A percentile compares a stretch with the other conserved stretches of the same genome.
Conservation (phyloP, 1,284 basidiomycete species). For the Sparassis latifolia region DNA sequence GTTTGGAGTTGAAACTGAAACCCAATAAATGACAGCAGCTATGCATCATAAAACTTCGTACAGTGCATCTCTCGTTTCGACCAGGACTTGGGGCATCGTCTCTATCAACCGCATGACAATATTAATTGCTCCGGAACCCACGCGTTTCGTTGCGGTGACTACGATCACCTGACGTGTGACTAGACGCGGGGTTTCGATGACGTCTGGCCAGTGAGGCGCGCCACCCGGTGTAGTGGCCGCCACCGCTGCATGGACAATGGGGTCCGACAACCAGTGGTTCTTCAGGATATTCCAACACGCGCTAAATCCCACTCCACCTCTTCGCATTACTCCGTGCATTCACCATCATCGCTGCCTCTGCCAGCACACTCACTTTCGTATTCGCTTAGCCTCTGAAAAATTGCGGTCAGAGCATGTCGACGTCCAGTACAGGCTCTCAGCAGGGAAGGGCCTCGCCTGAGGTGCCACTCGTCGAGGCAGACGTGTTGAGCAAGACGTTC, state of each 20-base stretch:
- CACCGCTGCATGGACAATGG: background rate
- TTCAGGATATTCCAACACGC: background rate
- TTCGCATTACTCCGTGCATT: background rate
- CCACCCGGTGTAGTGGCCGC: background rate
- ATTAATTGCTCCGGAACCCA: too few relatives aligned
- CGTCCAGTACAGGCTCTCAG: conserved; percentile 1
- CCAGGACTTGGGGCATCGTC: too few relatives aligned
- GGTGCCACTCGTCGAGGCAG: conserved; percentile 17
- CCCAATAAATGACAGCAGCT: too few relatives aligned
- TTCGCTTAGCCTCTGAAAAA: background rate
- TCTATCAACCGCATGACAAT: too few relatives aligned
- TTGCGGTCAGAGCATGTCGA: background rate
- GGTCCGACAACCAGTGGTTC: too few relatives aligned
- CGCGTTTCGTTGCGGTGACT: too few relatives aligned
- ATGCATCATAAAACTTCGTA: too few relatives aligned
- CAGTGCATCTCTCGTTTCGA: too few relatives aligned
- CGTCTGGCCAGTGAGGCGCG: background rate
- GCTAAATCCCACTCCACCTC: background rate
- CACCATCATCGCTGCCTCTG: background rate
- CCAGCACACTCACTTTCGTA: background rate
- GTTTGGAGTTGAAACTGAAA: too few relatives aligned
- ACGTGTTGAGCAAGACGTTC: conserved; percentile 11
- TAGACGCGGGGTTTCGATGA: background rate
- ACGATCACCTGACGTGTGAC: background rate
- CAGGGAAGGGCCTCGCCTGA: conserved; percentile 13